Conservation (phyloP, 2,329 filamentous ascomycete species). For the Cryoendolithus antarcticus region DNA sequence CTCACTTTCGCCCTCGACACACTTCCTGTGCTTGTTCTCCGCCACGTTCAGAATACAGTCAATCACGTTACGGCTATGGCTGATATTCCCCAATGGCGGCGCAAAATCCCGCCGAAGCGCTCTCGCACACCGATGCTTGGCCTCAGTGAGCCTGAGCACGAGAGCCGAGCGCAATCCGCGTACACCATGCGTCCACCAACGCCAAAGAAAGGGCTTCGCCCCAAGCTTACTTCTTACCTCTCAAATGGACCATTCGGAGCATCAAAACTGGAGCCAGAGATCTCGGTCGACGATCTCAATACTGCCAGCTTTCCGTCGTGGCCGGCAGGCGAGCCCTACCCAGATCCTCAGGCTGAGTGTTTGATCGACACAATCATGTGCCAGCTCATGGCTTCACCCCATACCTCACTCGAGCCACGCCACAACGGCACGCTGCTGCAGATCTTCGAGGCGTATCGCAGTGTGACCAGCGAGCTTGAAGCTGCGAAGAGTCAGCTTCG, state of each 20-base stretch:
- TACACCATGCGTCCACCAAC: slow-evolving; percentile 11
- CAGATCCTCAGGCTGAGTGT: slow-evolving; percentile 15
- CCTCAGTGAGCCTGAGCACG: slow-evolving; percentile 18
- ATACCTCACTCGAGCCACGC: slow-evolving; percentile 15
- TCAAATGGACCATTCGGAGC: slow-evolving; percentile 14
- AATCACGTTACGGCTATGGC: slow-evolving; percentile 12
- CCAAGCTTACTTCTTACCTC: slow-evolving; percentile 29
- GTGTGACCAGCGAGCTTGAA: too few species aligned
- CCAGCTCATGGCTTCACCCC: slow-evolving; percentile 18
- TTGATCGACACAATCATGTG: slow-evolving; percentile 20
- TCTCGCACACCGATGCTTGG: slow-evolving; percentile 19
- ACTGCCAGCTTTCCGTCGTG: slow-evolving; percentile 14
- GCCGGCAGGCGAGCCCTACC: slow-evolving; percentile 15
- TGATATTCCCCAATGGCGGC: slow-evolving; percentile 25
- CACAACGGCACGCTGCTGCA: slow-evolving; percentile 28
- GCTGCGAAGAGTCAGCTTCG: slow-evolving; percentile 12
- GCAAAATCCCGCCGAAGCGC: slow-evolving; percentile 21
- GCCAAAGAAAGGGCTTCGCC: slow-evolving; percentile 24
- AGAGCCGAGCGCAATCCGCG: slow-evolving; percentile 2
- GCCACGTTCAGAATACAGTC: too few species aligned
- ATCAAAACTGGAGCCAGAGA: slow-evolving; percentile 7
- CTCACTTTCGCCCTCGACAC: too few species aligned
- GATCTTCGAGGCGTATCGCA: slow-evolving; percentile 30
- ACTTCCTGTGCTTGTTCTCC: too few species aligned
- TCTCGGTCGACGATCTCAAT: slow-evolving; percentile 12